These are phyloP conservation scores for Ceratobasidium sp. DNA, from an alignment of 1,284 basidiomycete genomes.

Conservation along the genomic window DNA sequence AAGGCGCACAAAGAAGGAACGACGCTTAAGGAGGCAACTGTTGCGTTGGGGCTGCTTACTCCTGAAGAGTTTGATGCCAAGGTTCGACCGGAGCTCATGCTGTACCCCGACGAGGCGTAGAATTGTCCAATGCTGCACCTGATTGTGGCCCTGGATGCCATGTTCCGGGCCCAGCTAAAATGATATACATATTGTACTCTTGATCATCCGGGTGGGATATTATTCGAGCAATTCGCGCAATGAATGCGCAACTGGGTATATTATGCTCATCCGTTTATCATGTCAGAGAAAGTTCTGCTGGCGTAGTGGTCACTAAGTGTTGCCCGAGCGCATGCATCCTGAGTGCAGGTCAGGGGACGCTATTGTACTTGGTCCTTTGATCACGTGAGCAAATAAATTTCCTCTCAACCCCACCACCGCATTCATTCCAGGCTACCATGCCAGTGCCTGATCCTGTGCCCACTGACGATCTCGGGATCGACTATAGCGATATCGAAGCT, in stretches of 20 bases:
- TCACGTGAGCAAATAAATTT: slow-evolving; percentile 52
- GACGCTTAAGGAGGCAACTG: slow-evolving; percentile 93
- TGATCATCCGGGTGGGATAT: no score
- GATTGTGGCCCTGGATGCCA: no score
- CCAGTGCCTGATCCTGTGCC: not conserved
- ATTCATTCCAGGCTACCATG: not conserved
- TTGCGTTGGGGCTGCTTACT: slow-evolving; percentile 84
- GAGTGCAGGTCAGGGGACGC: no score
- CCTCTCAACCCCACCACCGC: not conserved
- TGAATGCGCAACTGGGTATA: no score
- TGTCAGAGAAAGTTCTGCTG: no score
- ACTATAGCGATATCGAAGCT: slow-evolving; percentile 93
- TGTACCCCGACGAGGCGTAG: slow-evolving; percentile 66
- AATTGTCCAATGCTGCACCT: not conserved
- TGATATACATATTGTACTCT: no score
- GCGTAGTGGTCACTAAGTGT: no score
- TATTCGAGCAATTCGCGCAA: no score
- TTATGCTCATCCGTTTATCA: no score
- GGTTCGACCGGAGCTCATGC: slow-evolving; percentile 92
- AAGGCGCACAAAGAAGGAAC: slow-evolving; percentile 99
- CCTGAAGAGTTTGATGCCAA: slow-evolving; percentile 94
- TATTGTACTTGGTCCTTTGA: no score
- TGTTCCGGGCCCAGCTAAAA: no score
- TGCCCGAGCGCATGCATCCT: no score
- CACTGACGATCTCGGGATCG: slow-evolving; percentile 72